Evolutionary conservation across 257 asterid genomes (phyloP).

Genomic region (Ocimum tenuiflorum): DNA sequence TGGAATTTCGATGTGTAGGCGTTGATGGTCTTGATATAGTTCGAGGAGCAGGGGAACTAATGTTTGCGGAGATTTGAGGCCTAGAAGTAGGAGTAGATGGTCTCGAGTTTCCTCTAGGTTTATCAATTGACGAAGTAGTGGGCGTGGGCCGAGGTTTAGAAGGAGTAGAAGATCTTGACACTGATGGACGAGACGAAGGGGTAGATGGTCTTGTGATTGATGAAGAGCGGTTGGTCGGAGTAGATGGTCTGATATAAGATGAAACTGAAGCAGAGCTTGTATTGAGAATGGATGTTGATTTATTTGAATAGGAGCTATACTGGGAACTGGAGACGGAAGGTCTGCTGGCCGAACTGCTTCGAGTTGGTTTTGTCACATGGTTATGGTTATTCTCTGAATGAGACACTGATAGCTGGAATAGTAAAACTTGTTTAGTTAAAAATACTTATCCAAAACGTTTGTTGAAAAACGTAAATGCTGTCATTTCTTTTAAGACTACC

Average conservation of each 20-base stretch:
- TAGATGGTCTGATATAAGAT: conserved; percentile 87
- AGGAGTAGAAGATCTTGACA: conserved; percentile 85
- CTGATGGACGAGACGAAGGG: conserved; percentile 60
- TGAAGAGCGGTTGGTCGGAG: conserved; percentile 76
- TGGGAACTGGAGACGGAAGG: conserved; percentile 70
- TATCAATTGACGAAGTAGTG: conserved; percentile 49
- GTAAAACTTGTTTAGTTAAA: background rate
- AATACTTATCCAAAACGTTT: background rate
- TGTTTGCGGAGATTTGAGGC: conserved; percentile 58
- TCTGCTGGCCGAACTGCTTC: conserved; percentile 84
- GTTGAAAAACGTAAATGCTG: too few species aligned
- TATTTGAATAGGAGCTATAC: conserved; percentile 57
- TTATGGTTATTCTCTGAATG: conserved; percentile 81
- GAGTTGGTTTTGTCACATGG: conserved; percentile 55
- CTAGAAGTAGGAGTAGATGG: conserved; percentile 97
- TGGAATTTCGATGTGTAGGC: conserved; percentile 69
- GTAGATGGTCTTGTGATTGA: conserved; percentile 75
- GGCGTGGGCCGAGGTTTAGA: conserved; percentile 54
- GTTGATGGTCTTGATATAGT: conserved; percentile 87
- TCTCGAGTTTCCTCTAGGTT: conserved; percentile 70
- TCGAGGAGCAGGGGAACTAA: conserved; percentile 47
- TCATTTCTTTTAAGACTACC: too few species aligned
- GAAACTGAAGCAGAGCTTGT: conserved; percentile 96
- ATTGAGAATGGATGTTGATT: conserved; percentile 64
- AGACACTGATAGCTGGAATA: conserved; percentile 76